Percentiles rank a stretch among this genome's conserved stretches.
These are phyloP conservation scores for Elaeagnus macrophylla DNA, from an alignment of 306 rosid genomes.

Conservation along the genomic window DNA sequence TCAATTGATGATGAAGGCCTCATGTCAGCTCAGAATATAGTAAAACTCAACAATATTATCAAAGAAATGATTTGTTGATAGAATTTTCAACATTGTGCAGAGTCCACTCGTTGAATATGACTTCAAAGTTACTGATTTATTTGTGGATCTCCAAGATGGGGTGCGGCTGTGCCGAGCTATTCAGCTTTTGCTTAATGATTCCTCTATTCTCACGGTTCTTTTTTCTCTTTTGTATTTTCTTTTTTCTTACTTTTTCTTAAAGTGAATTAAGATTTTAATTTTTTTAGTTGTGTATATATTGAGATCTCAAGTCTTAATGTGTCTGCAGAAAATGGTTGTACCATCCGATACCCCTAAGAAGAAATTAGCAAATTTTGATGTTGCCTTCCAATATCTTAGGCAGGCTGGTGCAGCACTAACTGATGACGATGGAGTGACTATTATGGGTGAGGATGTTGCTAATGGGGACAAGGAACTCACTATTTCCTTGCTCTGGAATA, in stretches of 20 bases:
- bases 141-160: conserved; percentile 82
- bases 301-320: conserved; percentile 26
- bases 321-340: conserved; percentile 63
- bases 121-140: conserved; percentile 63
- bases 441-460: conserved; percentile 57
- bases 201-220: conserved; percentile 65
- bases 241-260: not conserved
- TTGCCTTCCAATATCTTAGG: conserved; percentile 64
- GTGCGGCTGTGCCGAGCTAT: conserved; percentile 70
- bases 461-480: conserved; percentile 77
- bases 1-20: conserved; percentile 4
- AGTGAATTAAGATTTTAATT: conserved; percentile 11
- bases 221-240: not conserved
- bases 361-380: conserved; percentile 59
- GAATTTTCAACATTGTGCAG: conserved; percentile 36
- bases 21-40: not conserved
- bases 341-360: conserved; percentile 76
- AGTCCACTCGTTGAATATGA: conserved; percentile 65
- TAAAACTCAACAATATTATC: not conserved
- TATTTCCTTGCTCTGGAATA: conserved; percentile 78
- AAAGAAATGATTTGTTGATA: not conserved
- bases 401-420: conserved; percentile 61
- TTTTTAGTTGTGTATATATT: conserved; percentile 9
- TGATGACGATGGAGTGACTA: conserved; percentile 66
- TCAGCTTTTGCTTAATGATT: conserved; percentile 68